Evolutionary conservation across 2,329 filamentous ascomycete genomes (phyloP).

Genomic region (Penicillium concentricum): DNA sequence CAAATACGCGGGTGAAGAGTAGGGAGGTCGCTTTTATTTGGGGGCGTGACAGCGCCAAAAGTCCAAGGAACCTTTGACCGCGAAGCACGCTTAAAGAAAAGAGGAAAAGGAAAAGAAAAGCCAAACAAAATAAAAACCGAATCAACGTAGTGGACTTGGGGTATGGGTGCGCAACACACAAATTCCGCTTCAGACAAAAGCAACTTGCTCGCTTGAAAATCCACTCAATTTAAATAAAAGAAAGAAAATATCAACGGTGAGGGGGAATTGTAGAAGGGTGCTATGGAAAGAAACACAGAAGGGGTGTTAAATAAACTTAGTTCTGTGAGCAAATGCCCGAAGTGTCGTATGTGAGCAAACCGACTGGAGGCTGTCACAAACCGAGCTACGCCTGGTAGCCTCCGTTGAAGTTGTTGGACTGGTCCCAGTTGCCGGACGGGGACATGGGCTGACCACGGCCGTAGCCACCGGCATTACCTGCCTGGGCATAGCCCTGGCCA

Average conservation of each 20-base stretch:
- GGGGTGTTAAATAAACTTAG: slow-evolving; percentile 15
- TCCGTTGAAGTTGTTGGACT: slow-evolving; percentile 57
- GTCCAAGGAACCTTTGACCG: slow-evolving; percentile 32
- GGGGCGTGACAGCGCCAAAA: slow-evolving; percentile 33
- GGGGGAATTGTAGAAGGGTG: slow-evolving; percentile 18
- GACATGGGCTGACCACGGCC: slow-evolving; percentile 67
- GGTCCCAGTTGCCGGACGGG: slow-evolving; percentile 51
- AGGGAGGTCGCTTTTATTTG: slow-evolving; percentile 36
- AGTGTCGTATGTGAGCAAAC: slow-evolving; percentile 4
- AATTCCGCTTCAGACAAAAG: slow-evolving; percentile 45
- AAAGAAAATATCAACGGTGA: slow-evolving; percentile 19
- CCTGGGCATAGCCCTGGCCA: slow-evolving; percentile 58
- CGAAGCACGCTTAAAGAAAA: slow-evolving; percentile 32
- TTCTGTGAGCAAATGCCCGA: slow-evolving; percentile 13
- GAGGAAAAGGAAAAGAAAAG: slow-evolving; percentile 19
- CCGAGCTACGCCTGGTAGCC: slow-evolving; percentile 57
- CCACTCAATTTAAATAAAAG: slow-evolving; percentile 34
- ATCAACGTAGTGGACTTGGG: slow-evolving; percentile 41
- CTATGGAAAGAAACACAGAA: slow-evolving; percentile 22
- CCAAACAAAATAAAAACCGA: slow-evolving; percentile 22
- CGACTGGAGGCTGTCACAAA: slow-evolving; percentile 9
- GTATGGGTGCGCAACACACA: slow-evolving; percentile 46
- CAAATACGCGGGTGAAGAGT: slow-evolving; percentile 27
- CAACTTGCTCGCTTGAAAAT: slow-evolving; percentile 41
- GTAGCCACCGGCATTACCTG: slow-evolving; percentile 77